Conservation (phyloP, 1,284 basidiomycete genomes). For the Sanghuangporus weigelae region DNA sequence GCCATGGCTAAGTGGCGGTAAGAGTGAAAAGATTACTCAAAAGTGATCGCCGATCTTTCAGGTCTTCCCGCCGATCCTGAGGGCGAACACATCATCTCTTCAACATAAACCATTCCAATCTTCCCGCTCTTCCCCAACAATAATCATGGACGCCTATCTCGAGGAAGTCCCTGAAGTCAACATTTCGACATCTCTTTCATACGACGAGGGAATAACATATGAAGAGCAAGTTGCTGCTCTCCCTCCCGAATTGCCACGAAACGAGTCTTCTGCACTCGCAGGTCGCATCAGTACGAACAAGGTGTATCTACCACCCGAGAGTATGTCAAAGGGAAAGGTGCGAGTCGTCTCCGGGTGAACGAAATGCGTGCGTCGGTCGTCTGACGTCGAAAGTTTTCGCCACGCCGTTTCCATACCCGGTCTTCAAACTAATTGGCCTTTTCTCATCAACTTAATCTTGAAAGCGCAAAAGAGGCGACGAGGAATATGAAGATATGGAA, state of each 20-base stretch:
- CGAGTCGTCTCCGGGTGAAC: constrained; percentile 34
- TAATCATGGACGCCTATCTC: constrained; percentile 34
- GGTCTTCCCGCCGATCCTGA: not conserved
- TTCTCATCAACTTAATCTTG: constrained; percentile 15
- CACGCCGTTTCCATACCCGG: not conserved
- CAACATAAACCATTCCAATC: not conserved
- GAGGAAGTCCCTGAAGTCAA: constrained; percentile 22
- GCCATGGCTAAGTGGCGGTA: constrained; percentile 35
- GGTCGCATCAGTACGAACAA: constrained; percentile 60
- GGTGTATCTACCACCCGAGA: constrained; percentile 65
- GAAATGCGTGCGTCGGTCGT: constrained; percentile 11
- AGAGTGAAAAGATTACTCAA: not conserved
- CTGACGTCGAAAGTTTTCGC: constrained; percentile 39
- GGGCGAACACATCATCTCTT: not conserved
- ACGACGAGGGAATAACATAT: constrained; percentile 48
- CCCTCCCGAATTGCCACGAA: constrained; percentile 14
- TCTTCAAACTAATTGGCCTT: constrained; percentile 15
- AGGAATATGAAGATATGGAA: constrained; percentile 28
- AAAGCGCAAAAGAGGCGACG: constrained; percentile 52
- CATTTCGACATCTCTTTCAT: constrained; percentile 34
- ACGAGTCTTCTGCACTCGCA: constrained; percentile 34
- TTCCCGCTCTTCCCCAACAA: not conserved
- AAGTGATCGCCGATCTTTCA: not conserved
- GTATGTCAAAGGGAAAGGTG: constrained; percentile 58
- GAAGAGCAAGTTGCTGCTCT: constrained; percentile 39